Base-by-base conservation (phyloP, 768 basidiomycete genomes). In the Trametes elegans region DNA sequence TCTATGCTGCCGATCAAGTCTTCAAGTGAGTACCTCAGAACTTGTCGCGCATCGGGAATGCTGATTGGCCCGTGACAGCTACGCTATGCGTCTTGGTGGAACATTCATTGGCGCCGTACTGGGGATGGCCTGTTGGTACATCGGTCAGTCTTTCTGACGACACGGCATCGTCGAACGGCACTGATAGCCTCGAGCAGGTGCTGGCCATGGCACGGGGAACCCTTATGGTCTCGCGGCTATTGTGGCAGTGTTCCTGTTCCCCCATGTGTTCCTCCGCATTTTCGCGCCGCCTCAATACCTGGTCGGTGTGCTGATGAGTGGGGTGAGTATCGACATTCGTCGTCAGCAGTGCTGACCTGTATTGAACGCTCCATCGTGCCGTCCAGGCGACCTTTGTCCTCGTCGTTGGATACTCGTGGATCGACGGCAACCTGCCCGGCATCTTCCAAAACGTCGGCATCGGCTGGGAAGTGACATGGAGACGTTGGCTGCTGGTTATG, bases 1-100 rank as follows among this genome's bases (percentile, higher is more conserved):
- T 83, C 31, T 83, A 76, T 60, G 74, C 77, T 3, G 80, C 81
- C 8, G 82, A 85, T 64, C 83, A 84, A 63, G 74, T 84, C 5
- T 76, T 64, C 66, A 78, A 77, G 76, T 77, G 46, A 24, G 70
- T 61, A 7, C 5, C 18, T 31, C 14, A 6, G n/a, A 31, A 45
- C 18, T 23, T 34, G 13, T 39, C 39, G 23, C 32, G 24, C 21
- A 21, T 1, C 16, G 11, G 24, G 7, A 19, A 21, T 23, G 34
- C 26, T 63, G 16, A 61, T 4, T 21, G 7, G 16, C 5, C 13
- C 28, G 31, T 47, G 38, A 42, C 7, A 74, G 75, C 32, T 79
- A 79, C 59, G 53, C 80, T 34, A 61, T 75, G 2, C 76, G 81
- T 7, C 50, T 81, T 3, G 54, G 64, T 3, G 81, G 79, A 1